phyloP scores from a whole-genome alignment of 163 green algal species.

The Dunaliella salina region DNA sequence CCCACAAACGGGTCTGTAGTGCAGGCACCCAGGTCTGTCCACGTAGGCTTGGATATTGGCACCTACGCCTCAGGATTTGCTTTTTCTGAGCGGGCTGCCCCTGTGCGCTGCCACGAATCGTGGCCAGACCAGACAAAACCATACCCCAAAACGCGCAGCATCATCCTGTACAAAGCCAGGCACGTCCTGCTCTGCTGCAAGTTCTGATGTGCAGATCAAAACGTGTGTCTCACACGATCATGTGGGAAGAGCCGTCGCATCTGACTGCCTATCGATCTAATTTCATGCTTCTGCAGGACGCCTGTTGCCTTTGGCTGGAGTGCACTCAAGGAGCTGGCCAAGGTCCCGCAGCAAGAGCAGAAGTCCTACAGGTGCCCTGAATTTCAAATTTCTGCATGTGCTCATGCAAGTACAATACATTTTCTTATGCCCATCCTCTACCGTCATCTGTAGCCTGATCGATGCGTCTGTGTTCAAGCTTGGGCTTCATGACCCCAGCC shows the following conservation, averaged over 20 bases:
- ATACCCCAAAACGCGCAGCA: background rate
- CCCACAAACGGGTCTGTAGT: background rate
- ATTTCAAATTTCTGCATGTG: no score
- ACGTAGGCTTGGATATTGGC: background rate
- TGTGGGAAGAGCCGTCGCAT: no score
- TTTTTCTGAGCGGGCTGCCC: background rate
- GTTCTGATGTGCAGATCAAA: no score
- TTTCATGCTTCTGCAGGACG: background rate
- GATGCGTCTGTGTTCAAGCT: constrained; percentile 1
- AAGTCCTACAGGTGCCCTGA: background rate
- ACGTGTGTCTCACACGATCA: no score
- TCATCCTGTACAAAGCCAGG: background rate
- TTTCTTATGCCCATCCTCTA: no score
- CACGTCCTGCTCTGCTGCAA: background rate
- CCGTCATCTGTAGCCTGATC: background rate
- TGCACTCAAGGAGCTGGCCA: background rate
- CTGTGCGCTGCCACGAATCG: background rate
- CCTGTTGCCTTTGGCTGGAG: background rate
- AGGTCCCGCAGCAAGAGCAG: background rate
- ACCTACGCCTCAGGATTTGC: background rate
- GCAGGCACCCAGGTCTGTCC: background rate
- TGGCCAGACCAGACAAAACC: background rate
- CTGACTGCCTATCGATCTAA: no score
- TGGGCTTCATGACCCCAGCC: background rate
- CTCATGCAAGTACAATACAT: no score